Evolutionary conservation across 2,329 filamentous ascomycete genomes (phyloP).

Genomic region (Epichloe scottii): DNA sequence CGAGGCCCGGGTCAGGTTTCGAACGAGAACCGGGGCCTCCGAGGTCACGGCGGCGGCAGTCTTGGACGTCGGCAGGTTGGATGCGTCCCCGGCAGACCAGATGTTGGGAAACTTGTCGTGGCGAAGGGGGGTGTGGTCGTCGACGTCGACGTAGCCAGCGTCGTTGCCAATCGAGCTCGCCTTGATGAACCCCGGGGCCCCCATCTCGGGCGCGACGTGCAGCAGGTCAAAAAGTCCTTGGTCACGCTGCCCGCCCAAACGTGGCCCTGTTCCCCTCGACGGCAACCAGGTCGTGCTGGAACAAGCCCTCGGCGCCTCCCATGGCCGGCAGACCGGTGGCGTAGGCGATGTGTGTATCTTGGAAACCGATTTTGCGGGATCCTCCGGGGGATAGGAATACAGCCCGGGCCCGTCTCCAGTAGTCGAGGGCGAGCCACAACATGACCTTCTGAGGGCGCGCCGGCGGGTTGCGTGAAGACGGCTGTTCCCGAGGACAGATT

Average conservation of each 20-base stretch:
- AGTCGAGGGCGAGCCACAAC: conserved; percentile 51
- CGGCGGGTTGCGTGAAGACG: conserved; percentile 49
- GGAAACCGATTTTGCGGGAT: conserved; percentile 29
- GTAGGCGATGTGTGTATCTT: conserved; percentile 31
- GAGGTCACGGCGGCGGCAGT: conserved; percentile 40
- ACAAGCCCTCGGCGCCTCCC: conserved; percentile 45
- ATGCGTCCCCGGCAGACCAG: conserved; percentile 47
- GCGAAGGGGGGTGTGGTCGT: conserved; percentile 36
- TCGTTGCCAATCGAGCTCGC: conserved; percentile 40
- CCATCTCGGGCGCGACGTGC: conserved; percentile 48
- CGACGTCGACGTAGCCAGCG: conserved; percentile 45
- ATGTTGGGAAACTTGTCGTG: conserved; percentile 43
- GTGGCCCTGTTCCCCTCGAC: conserved; percentile 40
- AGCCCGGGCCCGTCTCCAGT: conserved; percentile 41
- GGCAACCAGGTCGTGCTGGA: conserved; percentile 42
- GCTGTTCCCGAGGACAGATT: conserved; percentile 36
- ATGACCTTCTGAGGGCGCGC: conserved; percentile 48
- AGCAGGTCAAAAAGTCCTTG: conserved; percentile 40
- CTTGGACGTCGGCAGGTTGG: conserved; percentile 46
- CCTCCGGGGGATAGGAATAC: conserved; percentile 20
- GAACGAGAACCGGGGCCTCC: conserved; percentile 37
- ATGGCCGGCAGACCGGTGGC: conserved; percentile 42
- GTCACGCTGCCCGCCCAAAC: conserved; percentile 33
- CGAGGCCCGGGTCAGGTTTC: conserved; percentile 30
- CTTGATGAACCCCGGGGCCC: conserved; percentile 40